Conservation (phyloP, 352 stramenopile species). For the Plasmopara muralis region DNA sequence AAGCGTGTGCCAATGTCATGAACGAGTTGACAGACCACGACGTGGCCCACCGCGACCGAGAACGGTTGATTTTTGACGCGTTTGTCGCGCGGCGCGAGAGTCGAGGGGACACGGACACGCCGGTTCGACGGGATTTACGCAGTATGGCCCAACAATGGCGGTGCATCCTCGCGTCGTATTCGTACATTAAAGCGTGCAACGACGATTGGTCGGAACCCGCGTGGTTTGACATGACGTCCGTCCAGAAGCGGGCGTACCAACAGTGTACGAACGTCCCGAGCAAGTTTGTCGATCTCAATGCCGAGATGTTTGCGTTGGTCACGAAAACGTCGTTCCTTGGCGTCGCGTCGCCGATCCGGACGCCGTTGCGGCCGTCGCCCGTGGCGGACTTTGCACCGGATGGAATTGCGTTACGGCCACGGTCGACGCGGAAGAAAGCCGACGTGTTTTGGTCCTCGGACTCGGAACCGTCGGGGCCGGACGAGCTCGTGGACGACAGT, state of each 20-base stretch:
- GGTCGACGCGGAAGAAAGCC: constrained; percentile 21
- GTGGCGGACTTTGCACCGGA: constrained; percentile 9
- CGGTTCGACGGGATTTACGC: constrained; percentile 21
- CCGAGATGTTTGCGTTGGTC: constrained; percentile 31
- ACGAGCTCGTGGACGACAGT: constrained; percentile 5
- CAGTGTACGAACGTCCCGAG: constrained; percentile 31
- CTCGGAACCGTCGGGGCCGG: constrained; percentile 23
- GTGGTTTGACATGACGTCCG: constrained; percentile 31
- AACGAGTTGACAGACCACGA: constrained; percentile 21
- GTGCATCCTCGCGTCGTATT: constrained; percentile 33
- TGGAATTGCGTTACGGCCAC: constrained; percentile 24
- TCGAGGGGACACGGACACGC: constrained; percentile 17
- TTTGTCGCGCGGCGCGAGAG: constrained; percentile 26
- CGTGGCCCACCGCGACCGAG: constrained; percentile 20
- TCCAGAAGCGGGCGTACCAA: constrained; percentile 34
- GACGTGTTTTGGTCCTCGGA: constrained; percentile 31
- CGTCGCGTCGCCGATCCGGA: constrained; percentile 2
- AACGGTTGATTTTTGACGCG: constrained; percentile 29
- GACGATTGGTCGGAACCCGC: constrained; percentile 20
- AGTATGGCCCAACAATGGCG: constrained; percentile 33
- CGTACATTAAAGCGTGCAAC: constrained; percentile 37
- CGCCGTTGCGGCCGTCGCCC: constrained; percentile 12
- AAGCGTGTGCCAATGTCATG: constrained; percentile 34
- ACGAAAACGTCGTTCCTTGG: constrained; percentile 32
- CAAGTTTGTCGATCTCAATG: constrained; percentile 38